Evolutionary conservation across 306 rosid species (phyloP).

Genomic region (Pueraria montana): DNA sequence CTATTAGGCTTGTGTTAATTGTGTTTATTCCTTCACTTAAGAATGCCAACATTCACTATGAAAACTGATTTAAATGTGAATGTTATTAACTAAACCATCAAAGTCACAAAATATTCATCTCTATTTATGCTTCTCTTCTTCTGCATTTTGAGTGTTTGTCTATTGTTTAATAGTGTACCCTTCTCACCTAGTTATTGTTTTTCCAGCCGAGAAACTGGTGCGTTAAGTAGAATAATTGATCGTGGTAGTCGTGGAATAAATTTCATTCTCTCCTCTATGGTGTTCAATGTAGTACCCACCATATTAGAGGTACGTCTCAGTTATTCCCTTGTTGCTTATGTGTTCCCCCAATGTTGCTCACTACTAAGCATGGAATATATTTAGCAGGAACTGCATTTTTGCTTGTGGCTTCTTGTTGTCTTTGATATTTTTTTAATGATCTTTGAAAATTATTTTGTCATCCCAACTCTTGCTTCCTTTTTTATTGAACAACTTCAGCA

Average conservation of each 20-base stretch:
- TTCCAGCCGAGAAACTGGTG: conserved; percentile 98
- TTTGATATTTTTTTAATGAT: conserved; percentile 29
- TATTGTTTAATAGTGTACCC: conserved; percentile 27
- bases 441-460: conserved; percentile 43
- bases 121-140: neutral
- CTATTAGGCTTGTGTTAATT: neutral
- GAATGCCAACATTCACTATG: neutral
- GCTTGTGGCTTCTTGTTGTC: conserved; percentile 24
- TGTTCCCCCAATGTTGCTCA: conserved; percentile 22
- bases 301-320: conserved; percentile 82
- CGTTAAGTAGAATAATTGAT: conserved; percentile 91
- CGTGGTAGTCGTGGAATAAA: conserved; percentile 99
- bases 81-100: conserved; percentile 1
- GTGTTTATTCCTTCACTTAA: conserved; percentile 28
- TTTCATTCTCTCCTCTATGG: conserved; percentile 96
- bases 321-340: conserved; percentile 40
- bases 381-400: conserved; percentile 31
- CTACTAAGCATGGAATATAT: conserved; percentile 1
- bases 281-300: conserved; percentile 96
- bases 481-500: conserved; percentile 56
- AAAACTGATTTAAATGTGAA: conserved; percentile 1
- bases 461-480: conserved; percentile 50
- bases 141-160: conserved; percentile 25
- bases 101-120: conserved; percentile 11
- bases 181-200: conserved; percentile 45